These are phyloP conservation scores for Mycena polygramma DNA, from an alignment of 768 basidiomycete species.

Conservation along the genomic window DNA sequence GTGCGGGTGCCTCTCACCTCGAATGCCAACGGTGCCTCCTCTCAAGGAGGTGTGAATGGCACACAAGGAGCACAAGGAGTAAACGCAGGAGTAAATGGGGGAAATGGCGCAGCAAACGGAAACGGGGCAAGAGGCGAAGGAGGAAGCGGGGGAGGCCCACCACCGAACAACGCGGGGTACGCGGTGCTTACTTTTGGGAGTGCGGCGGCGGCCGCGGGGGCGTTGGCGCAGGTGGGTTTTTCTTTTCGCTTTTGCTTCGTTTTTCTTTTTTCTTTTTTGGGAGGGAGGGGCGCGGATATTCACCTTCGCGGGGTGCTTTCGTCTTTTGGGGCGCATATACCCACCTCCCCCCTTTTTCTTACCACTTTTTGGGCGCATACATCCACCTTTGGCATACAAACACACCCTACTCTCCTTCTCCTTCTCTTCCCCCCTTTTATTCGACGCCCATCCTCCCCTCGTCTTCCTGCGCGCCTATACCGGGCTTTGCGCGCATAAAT, in stretches of 20 bases:
- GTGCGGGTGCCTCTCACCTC: slow-evolving; percentile 75
- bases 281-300: slow-evolving; percentile 10
- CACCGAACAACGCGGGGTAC: slow-evolving; percentile 67
- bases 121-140: too few species aligned
- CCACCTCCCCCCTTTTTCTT: not conserved
- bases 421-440: not conserved
- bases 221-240: slow-evolving; percentile 27
- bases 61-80: not conserved
- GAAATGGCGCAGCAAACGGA: too few species aligned
- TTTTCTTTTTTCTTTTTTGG: not conserved
- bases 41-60: slow-evolving; percentile 53
- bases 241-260: not conserved
- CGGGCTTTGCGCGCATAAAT: too few species aligned
- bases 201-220: slow-evolving; percentile 17
- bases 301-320: not conserved
- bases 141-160: slow-evolving; percentile 64
- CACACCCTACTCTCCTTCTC: too few species aligned
- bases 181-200: slow-evolving; percentile 30
- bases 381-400: not conserved
- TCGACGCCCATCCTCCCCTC: not conserved
- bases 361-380: not conserved
- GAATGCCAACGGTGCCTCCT: slow-evolving; percentile 55
- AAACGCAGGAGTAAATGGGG: slow-evolving; percentile 47
- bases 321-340: slow-evolving; percentile 11
- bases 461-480: not conserved